Percentiles rank a stretch among this genome's conserved stretches.
phyloP scores from a whole-genome alignment of 2,329 filamentous ascomycete species.

The Colletotrichum musicola region DNA sequence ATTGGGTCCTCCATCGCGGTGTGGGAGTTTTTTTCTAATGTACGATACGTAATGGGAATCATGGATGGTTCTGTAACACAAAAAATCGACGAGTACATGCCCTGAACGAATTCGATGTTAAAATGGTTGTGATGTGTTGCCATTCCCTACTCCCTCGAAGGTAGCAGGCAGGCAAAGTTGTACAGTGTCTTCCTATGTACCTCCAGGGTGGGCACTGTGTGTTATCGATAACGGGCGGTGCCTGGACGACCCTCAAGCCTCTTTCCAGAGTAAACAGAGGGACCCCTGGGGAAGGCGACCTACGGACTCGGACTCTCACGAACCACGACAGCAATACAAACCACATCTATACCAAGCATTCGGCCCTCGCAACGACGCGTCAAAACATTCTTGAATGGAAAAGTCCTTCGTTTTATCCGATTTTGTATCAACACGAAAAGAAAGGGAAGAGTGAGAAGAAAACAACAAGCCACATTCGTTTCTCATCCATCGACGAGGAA shows the following conservation, averaged over 20 bases:
- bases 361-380: too few species aligned
- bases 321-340: not conserved
- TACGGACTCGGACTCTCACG: not conserved
- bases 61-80: conserved; percentile 40
- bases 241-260: conserved; percentile 31
- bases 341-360: conserved; percentile 4
- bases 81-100: conserved; percentile 34
- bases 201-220: not conserved
- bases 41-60: conserved; percentile 39
- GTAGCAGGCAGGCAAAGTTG: not conserved
- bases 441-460: not conserved
- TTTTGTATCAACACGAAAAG: not conserved
- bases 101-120: conserved; percentile 23
- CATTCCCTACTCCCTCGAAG: too few species aligned
- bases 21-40: conserved; percentile 35
- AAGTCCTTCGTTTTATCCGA: too few species aligned
- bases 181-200: not conserved
- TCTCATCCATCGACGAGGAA: too few species aligned
- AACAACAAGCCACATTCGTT: not conserved
- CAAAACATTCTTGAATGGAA: not conserved
- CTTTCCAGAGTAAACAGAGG: conserved; percentile 37
- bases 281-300: not conserved
- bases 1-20: conserved; percentile 4
- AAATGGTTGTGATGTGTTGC: not conserved
- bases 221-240: conserved; percentile 36